Base-by-base conservation (phyloP, 139 green algal genomes). In the Spirogloea muscicola region DNA sequence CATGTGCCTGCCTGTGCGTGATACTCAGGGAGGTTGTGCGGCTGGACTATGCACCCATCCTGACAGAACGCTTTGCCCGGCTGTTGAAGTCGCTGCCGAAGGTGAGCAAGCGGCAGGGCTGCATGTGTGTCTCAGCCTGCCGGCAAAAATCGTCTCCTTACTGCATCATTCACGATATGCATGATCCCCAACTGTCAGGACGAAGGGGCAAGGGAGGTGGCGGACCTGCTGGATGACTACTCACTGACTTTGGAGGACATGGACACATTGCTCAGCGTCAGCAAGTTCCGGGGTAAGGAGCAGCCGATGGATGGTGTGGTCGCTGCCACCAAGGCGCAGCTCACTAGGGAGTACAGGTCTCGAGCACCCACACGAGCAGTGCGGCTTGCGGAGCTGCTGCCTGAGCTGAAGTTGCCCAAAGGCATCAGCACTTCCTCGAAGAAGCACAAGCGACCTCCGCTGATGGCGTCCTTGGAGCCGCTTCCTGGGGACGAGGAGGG, bases 31-130 rank as follows among this genome's bases (percentile, higher is more conserved):
- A 52, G 1, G 55, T 34, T 13, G 39, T 95, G 68, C 84, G 91
- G 5, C 72, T 92, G 44, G 79, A 89, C 44, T 96, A 96, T 86
- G 61, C 92, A 40, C 86, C 87, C 10, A 68, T 86, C 33, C 80
- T 98, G 44, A 72, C 84, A 27, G 51, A 75, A 21, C 72, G 85
- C 42, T 79, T 95, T n/a, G n/a, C n/a, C n/a, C n/a, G n/a, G n/a
- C n/a, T n/a, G n/a, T n/a, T n/a, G n/a, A n/a, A n/a, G n/a, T n/a
- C n/a, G n/a, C n/a, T n/a, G n/a, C n/a, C n/a, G n/a, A n/a, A n/a
- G n/a, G n/a, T n/a, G n/a, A n/a, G n/a, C n/a, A n/a, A n/a, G n/a
- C n/a, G n/a, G n/a, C n/a, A n/a, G n/a, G n/a, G n/a, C n/a, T n/a
- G n/a, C n/a, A n/a, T n/a, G n/a, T n/a, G n/a, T n/a, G n/a, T n/a